phyloP scores from a whole-genome alignment of 495 filamentous ascomycete genomes.

The Hypomontagnella submonticulosa region DNA sequence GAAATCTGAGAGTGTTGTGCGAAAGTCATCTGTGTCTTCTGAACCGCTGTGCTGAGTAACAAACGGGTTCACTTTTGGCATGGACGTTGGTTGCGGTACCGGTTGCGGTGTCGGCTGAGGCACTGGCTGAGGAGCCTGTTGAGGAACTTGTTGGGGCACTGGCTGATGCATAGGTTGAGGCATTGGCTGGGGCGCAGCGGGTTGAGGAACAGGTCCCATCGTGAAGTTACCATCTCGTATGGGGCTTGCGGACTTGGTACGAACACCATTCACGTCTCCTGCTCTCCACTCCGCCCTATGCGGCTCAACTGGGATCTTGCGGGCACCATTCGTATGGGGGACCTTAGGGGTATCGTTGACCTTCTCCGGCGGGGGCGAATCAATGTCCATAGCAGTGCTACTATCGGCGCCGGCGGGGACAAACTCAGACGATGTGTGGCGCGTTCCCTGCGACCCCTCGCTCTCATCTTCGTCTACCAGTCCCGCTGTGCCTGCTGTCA shows the following conservation, averaged over 20 bases:
- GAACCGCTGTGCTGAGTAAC: slow-evolving; percentile 50
- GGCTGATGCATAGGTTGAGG: too few relatives aligned
- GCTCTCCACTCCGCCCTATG: slow-evolving; percentile 62
- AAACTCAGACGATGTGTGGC: slow-evolving; percentile 20
- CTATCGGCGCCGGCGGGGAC: slow-evolving; percentile 40
- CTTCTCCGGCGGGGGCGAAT: slow-evolving; percentile 52
- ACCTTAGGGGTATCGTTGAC: slow-evolving; percentile 32
- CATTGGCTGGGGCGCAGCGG: slow-evolving; percentile 27
- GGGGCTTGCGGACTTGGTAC: slow-evolving; percentile 38
- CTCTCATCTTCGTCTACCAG: slow-evolving; percentile 59
- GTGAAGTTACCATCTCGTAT: slow-evolving; percentile 42
- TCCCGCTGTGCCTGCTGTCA: slow-evolving; percentile 58
- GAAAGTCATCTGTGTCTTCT: slow-evolving; percentile 58
- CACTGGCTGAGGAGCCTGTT: too few relatives aligned
- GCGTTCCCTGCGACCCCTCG: slow-evolving; percentile 36
- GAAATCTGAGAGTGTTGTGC: slow-evolving; percentile 72
- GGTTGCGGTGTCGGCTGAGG: too few relatives aligned
- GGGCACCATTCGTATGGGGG: slow-evolving; percentile 45
- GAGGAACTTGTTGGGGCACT: slow-evolving; percentile 22
- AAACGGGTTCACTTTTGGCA: slow-evolving; percentile 43
- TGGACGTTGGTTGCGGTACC: slow-evolving; percentile 34
- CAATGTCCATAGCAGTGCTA: slow-evolving; percentile 67
- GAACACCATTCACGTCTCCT: slow-evolving; percentile 50
- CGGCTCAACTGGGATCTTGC: slow-evolving; percentile 59
- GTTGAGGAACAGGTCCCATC: slow-evolving; percentile 28